Percentiles rank a stretch among this genome's conserved stretches.
Evolutionary conservation across 2,329 filamentous ascomycete species (phyloP).

Genomic region (Pseudogymnoascus sp.): DNA sequence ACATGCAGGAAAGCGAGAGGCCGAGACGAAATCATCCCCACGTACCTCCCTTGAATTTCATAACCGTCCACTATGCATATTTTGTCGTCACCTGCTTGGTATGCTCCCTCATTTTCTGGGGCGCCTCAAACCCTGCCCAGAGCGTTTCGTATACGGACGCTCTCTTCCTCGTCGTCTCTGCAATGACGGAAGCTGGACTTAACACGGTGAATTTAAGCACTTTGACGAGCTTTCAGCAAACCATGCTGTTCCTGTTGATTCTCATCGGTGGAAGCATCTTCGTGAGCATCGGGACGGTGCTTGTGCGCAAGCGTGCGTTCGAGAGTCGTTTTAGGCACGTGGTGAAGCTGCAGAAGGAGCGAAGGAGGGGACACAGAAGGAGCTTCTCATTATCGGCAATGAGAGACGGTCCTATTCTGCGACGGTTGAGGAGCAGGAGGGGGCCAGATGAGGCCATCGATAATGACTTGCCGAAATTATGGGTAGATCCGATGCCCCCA

Average conservation of each 20-base stretch:
- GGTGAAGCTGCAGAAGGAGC: conserved; percentile 33
- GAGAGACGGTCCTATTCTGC: not conserved
- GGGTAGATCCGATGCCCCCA: not conserved
- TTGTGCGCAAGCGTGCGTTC: conserved; percentile 52
- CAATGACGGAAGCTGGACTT: conserved; percentile 59
- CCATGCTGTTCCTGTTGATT: conserved; percentile 55
- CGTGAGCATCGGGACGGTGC: conserved; percentile 55
- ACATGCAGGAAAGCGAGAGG: not conserved
- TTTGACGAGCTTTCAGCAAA: conserved; percentile 60
- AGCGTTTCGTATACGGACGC: conserved; percentile 53
- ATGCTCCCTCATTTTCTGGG: conserved; percentile 53
- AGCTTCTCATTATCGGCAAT: conserved; percentile 2
- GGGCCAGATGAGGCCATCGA: not conserved
- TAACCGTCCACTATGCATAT: conserved; percentile 59
- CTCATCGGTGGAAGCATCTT: conserved; percentile 59
- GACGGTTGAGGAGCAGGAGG: not conserved
- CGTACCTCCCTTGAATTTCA: conserved; percentile 46
- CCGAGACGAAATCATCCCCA: not conserved
- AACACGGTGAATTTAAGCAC: conserved; percentile 58
- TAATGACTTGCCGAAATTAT: not conserved
- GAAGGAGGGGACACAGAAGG: not conserved
- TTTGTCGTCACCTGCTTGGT: conserved; percentile 50
- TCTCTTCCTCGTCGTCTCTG: conserved; percentile 57
- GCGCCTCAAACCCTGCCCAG: conserved; percentile 39
- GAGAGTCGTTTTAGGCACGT: conserved; percentile 50